Base-by-base conservation (phyloP, 2,329 filamentous ascomycete species). In the Parafenestella ontariensis region DNA sequence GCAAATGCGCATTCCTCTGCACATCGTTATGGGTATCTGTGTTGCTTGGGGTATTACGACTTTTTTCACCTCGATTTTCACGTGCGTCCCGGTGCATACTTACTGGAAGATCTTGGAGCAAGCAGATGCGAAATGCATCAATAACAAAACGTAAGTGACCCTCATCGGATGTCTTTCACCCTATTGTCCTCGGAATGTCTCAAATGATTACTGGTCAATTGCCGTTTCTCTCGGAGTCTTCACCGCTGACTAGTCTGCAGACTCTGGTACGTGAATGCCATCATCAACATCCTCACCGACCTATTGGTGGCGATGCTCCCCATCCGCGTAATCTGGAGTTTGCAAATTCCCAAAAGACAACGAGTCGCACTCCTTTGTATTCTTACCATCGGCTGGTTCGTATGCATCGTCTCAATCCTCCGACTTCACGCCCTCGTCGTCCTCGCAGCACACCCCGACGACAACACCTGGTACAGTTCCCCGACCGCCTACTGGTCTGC, bases 351-450 rank as follows among this genome's bases (percentile, higher is more conserved):
- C 0, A 58, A 44, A 23, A 54, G 52, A 3, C 67, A 70, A 17
- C 69, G 65, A 42, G 28, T 62, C 6, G 67, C 62, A 3, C 49
- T 71, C 1, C 29, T 70, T 9, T 34, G 42, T 5, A 64, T 71
- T 24, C 54, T 73, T 1, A 68, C 65, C 3, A 59, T 73, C n/a
- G 70, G 70, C 37, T 70, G 69, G 66, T 68, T 72, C 42, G 68
- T 72, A 3, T 73, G 70, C 34, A 53, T 72, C 13, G 65, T 74
- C 13, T 72, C 71, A 3, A 46, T 70, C n/a, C 46, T 72, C 2
- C 68, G 70, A 10, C 59, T 73, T 2, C 46, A 61, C 46, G 45
- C 62, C 7, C 51, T 74, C n/a, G 47, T 56, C 13, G 28, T 47
- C 0, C 44, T 70, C 1, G 43, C 39, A 3, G 17, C 50, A 15